Base-by-base conservation (phyloP, 202 grass and related monocot species). In the Carex arenaria region DNA sequence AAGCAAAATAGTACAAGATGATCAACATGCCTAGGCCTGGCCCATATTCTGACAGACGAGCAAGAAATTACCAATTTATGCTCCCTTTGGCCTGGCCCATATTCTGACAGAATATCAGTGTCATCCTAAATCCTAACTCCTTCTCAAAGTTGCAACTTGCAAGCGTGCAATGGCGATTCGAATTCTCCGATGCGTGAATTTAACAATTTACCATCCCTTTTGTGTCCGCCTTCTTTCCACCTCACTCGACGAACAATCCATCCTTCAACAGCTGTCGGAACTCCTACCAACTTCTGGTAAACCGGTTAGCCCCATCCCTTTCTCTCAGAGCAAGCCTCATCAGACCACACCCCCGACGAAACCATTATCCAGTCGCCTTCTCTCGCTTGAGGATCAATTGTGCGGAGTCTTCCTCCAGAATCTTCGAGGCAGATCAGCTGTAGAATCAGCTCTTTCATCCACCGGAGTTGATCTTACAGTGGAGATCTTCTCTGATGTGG, bases 371-470 rank as follows among this genome's bases (percentile, higher is more conserved):
- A 72, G 45, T 64, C 67, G 78, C 8, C 56, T 86, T 3, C 78
- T 86, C 38, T 72, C 78, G 20, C 82, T 59, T 12, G 88, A 77
- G 15, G 86, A 90, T 32, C 80, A 85, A 84, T 86, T 90, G 80
- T 85, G 88, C 1, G 88, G 90, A 42, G 86, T 94, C 11, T 94
- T 94, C 81, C 92, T 94, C 15, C 88, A 83, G 65, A 94, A 87
- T 77, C n/a, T 87, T 34, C 23, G 15, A 9, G 90, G 94, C 2
- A 87, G 85, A 55, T 83, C 62, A 0, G 83, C 85, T 31, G 78
- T 97, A 11, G 89, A 92, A 64, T 80, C 43, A 4, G 85, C 94
- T 11, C 88, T 97, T 62, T 90, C 91, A 5, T 85, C 80, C 19
- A 83, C 82, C 13, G 82, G 86, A 59, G n/a, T 94, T 17, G 79